A percentile compares a stretch with the other conserved stretches of the same genome.
phyloP scores from a whole-genome alignment of 2,329 filamentous ascomycete species.

The Stenocarpella maydis region DNA sequence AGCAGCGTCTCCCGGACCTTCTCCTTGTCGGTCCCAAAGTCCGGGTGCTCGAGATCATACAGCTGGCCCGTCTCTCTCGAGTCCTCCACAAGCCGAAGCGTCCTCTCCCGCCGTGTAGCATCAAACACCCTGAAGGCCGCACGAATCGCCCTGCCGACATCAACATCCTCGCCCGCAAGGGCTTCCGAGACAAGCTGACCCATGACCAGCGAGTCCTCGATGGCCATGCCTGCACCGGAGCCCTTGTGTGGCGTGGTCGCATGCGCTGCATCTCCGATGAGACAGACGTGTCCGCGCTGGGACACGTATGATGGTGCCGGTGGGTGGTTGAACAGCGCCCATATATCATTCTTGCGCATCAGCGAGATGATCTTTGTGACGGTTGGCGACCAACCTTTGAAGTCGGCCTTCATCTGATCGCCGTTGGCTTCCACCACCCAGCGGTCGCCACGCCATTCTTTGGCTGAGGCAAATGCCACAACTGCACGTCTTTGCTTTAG shows the following conservation, averaged over 20 bases:
- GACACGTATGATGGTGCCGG: constrained; percentile 51
- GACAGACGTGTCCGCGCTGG: constrained; percentile 35
- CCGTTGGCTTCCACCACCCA: constrained; percentile 33
- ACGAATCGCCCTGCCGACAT: constrained; percentile 52
- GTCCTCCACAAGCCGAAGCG: constrained; percentile 58
- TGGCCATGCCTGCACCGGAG: constrained; percentile 38
- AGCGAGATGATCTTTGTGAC: constrained; percentile 44
- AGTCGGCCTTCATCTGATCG: constrained; percentile 40
- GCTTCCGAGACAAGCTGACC: constrained; percentile 36
- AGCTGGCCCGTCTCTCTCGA: constrained; percentile 54
- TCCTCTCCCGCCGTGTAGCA: constrained; percentile 54
- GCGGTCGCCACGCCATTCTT: constrained; percentile 31
- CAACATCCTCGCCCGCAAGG: constrained; percentile 12
- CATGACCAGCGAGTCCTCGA: constrained; percentile 38
- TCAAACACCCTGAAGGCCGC: constrained; percentile 53
- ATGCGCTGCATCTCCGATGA: constrained; percentile 37
- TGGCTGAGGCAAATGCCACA: constrained; percentile 41
- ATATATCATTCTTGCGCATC: constrained; percentile 45
- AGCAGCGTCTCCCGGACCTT: constrained; percentile 33
- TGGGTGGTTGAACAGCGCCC: constrained; percentile 55
- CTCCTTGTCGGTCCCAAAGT: constrained; percentile 29
- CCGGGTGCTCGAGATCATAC: constrained; percentile 47
- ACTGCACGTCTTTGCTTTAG: constrained; percentile 54
- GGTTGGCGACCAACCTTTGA: constrained; percentile 45
- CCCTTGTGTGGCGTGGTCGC: constrained; percentile 40